phyloP scores from a whole-genome alignment of 192 early-diverging fungal species.

The Coemansia sp. region DNA sequence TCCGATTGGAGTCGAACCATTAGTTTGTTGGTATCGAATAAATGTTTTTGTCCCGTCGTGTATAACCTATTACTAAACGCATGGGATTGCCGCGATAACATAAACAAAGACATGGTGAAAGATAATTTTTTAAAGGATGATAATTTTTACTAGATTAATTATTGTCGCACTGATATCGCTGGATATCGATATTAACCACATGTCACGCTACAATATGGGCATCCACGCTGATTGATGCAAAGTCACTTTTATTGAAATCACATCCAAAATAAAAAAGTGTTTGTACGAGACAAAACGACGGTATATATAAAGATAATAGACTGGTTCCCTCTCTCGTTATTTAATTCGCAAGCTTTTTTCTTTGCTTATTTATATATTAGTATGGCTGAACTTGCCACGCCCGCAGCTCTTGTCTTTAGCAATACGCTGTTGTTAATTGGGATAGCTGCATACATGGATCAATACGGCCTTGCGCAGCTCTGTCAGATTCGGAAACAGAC shows the following conservation, averaged over 20 bases:
- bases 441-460: not conserved
- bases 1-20: conserved; percentile 72
- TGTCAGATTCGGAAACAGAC: not conserved
- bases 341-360: not conserved
- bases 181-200: not conserved
- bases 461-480: not conserved
- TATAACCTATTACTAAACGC: not conserved
- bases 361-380: not conserved
- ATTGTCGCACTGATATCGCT: too few species aligned
- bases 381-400: not conserved
- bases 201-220: not conserved
- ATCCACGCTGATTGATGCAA: not conserved
- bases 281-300: too few species aligned
- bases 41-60: conserved; percentile 31
- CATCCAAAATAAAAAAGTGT: not conserved
- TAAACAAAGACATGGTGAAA: not conserved
- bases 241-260: not conserved
- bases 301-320: not conserved
- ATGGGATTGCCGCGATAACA: not conserved
- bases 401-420: not conserved
- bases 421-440: not conserved
- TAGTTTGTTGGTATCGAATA: conserved; percentile 86
- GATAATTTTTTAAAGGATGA: not conserved
- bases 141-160: too few species aligned
- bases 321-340: not conserved